Base-by-base conservation (phyloP, 2,329 filamentous ascomycete species). In the Thelonectria discophora region DNA sequence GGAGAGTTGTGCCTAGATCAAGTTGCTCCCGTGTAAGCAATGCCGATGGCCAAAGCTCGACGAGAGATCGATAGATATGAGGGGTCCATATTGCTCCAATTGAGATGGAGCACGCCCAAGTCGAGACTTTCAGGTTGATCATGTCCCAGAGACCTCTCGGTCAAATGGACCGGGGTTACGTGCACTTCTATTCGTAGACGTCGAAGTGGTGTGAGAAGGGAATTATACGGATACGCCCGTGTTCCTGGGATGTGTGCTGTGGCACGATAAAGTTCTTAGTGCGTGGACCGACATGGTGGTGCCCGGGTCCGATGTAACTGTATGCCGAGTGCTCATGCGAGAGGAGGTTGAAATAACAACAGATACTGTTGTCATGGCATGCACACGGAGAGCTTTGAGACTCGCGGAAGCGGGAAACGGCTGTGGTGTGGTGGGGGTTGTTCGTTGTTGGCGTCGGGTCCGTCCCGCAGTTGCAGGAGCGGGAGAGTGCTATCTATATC, bases 171-270 rank as follows among this genome's bases (percentile, higher is more conserved):
- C 17, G 18, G 12, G 34, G 34, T 37, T 37, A 30, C 27, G 27
- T 37, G 15, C 12, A 27, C 5, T 18, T 42, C 18, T 5, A n/a
- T n/a, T n/a, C n/a, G n/a, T n/a, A 30, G 48, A 21, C 18, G 15
- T 3, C 15, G 13, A 6, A 3, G 6, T 32, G 15, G 42, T 24
- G 42, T 10, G 18, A 37, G 43, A 12, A 37, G 24, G 18, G 27
- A 30, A 9, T 9, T 20, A 43, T 48, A 17, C 45, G 57, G 54
- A 45, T 50, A 54, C 57, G 57, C 50, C 45, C 18, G 11, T 20
- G 34, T 37, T 13, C 20, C 17, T 24, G 10, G 17, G 43, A 49
- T 48, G 32, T 49, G 40, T 37, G 49, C 15, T 11, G 48, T 54
- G 34, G 17, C 50, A 59, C 45, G 17, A 48, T 39, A 18, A 32